These are phyloP conservation scores for Dalechampia spathulata DNA, from an alignment of 441 rosid species.

Conservation along the genomic window DNA sequence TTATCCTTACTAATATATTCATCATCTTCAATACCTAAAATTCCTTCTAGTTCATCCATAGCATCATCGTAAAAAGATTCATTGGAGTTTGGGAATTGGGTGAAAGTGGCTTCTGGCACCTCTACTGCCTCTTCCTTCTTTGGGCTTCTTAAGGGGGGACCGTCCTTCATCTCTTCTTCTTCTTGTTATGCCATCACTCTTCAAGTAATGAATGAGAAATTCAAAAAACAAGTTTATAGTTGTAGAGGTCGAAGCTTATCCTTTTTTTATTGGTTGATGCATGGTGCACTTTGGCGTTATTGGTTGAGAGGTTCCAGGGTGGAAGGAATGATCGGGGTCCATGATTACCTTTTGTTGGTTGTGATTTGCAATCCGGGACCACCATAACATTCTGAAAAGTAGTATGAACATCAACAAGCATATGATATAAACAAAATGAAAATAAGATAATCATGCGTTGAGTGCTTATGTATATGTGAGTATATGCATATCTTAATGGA, in stretches of 20 bases:
- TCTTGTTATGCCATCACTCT: slow-evolving; percentile 1
- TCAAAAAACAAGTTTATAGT: background rate
- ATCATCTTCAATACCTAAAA: slow-evolving; percentile 28
- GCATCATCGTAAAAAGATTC: slow-evolving; percentile 13
- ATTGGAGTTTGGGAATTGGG: slow-evolving; percentile 17
- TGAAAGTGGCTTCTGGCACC: slow-evolving; percentile 16
- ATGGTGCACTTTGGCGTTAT: slow-evolving; percentile 1
- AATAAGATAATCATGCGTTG: too few relatives aligned
- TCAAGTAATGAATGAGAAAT: too few relatives aligned
- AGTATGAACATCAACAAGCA: too few relatives aligned
- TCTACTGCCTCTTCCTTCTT: slow-evolving; percentile 52
- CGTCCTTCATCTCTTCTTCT: slow-evolving; percentile 25
- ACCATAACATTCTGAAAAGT: too few relatives aligned
- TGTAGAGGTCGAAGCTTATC: slow-evolving; percentile 25
- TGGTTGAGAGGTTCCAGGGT: slow-evolving; percentile 16
- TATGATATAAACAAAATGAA: too few relatives aligned
- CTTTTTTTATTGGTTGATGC: slow-evolving; percentile 21
- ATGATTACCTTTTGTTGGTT: background rate
- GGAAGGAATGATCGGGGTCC: slow-evolving; percentile 14
- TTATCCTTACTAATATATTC: slow-evolving; percentile 10
- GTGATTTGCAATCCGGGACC: too few relatives aligned
- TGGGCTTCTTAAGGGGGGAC: slow-evolving; percentile 34
- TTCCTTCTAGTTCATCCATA: slow-evolving; percentile 32
- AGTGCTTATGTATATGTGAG: too few relatives aligned
- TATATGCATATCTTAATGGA: too few relatives aligned